phyloP scores from a whole-genome alignment of 352 stramenopile species.

The Phytophthora melonis region DNA sequence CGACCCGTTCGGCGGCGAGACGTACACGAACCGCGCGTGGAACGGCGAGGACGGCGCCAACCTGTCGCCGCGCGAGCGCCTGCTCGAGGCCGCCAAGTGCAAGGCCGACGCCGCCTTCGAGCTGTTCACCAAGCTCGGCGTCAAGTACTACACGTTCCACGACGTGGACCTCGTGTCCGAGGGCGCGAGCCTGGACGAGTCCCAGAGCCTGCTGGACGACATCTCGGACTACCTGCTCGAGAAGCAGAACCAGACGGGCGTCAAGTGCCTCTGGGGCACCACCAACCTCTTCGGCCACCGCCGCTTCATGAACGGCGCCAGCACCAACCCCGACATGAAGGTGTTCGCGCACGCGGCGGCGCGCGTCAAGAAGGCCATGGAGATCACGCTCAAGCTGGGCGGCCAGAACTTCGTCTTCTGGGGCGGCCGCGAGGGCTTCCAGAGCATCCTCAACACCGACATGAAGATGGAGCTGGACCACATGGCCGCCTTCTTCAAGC shows the following conservation, averaged over 20 bases:
- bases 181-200: slow-evolving; percentile 58
- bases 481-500: slow-evolving; percentile 84
- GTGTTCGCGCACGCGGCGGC: slow-evolving; percentile 80
- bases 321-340: slow-evolving; percentile 87
- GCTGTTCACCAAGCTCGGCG: slow-evolving; percentile 87
- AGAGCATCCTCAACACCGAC: slow-evolving; percentile 84
- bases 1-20: slow-evolving; percentile 48
- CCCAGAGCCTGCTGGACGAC: slow-evolving; percentile 44
- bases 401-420: slow-evolving; percentile 91
- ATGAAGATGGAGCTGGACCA: slow-evolving; percentile 83
- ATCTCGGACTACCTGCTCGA: slow-evolving; percentile 58
- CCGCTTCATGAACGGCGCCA: slow-evolving; percentile 87
- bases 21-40: slow-evolving; percentile 52
- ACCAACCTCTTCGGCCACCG: slow-evolving; percentile 84
- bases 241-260: slow-evolving; percentile 76
- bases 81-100: slow-evolving; percentile 76
- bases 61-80: slow-evolving; percentile 55
- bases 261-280: slow-evolving; percentile 86
- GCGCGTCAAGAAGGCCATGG: slow-evolving; percentile 90
- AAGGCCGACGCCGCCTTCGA: slow-evolving; percentile 88
- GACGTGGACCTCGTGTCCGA: slow-evolving; percentile 84
- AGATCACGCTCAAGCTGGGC: slow-evolving; percentile 85
- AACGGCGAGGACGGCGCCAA: slow-evolving; percentile 40
- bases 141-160: slow-evolving; percentile 90
- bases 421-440: slow-evolving; percentile 85